Conservation (phyloP, 208 protist genomes). For the Borovskyia barvae region DNA sequence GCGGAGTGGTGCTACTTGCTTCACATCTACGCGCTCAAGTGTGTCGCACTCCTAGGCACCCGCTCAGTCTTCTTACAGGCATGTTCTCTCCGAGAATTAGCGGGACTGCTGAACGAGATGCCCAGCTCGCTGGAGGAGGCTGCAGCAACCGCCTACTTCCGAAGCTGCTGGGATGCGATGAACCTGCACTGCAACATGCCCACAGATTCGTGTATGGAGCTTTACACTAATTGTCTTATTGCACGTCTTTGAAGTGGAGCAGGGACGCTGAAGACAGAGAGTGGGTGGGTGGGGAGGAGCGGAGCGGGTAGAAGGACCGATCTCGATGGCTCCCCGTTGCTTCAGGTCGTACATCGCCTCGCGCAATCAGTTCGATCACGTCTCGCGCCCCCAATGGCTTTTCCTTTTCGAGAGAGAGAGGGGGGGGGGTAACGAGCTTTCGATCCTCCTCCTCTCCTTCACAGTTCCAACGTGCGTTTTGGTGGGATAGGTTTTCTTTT, state of each 20-base stretch:
- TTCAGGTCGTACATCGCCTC: no score
- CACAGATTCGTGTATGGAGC: constrained; percentile 15
- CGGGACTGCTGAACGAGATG: constrained; percentile 31
- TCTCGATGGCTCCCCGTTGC: no score
- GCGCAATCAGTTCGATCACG: no score
- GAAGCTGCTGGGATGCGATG: constrained; percentile 70
- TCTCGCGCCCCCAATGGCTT: no score
- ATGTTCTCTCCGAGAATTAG: constrained; percentile 5
- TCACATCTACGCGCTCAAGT: constrained; percentile 34
- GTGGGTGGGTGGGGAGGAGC: no score
- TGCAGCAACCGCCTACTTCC: constrained; percentile 38
- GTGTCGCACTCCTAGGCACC: constrained; percentile 16
- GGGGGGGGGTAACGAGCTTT: no score
- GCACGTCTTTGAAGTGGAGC: constrained; percentile 2
- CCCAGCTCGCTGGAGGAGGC: constrained; percentile 72
- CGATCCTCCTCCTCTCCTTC: no score
- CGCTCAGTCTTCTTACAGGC: constrained; percentile 15
- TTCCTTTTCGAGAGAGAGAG: no score
- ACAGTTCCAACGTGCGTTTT: no score
- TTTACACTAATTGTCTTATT: constrained; percentile 11
- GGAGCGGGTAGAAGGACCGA: no score
- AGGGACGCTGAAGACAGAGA: no score
- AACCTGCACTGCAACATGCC: constrained; percentile 42
- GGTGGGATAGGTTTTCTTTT: no score
- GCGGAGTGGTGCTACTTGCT: constrained; percentile 50